Conservation (phyloP, 2,329 filamentous ascomycete species). For the Claviceps africana region DNA sequence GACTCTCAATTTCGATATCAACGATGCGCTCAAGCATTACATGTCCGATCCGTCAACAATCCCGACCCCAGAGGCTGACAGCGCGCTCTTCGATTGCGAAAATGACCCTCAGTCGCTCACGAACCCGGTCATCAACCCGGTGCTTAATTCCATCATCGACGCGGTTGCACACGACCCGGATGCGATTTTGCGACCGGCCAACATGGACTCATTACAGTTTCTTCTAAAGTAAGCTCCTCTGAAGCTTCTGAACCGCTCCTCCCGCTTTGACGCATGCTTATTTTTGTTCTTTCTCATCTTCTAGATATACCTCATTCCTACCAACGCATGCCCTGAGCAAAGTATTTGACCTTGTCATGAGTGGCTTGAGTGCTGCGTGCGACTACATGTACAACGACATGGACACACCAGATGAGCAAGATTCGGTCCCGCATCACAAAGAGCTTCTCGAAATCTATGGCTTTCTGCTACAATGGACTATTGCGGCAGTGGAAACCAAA, state of each 20-base stretch:
- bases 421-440: constrained; percentile 75
- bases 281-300: constrained; percentile 27
- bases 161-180: constrained; percentile 85
- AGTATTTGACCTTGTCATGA: constrained; percentile 80
- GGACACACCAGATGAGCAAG: constrained; percentile 76
- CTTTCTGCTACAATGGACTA: constrained; percentile 88
- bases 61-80: constrained; percentile 72
- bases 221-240: constrained; percentile 70
- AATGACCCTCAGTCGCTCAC: constrained; percentile 77
- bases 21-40: constrained; percentile 91
- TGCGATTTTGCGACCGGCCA: constrained; percentile 60
- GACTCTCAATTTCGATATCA: constrained; percentile 84
- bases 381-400: constrained; percentile 76
- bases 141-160: constrained; percentile 85
- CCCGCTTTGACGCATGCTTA: not conserved
- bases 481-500: constrained; percentile 87
- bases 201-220: constrained; percentile 90
- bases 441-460: constrained; percentile 85
- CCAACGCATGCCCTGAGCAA: constrained; percentile 78
- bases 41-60: constrained; percentile 82
- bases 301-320: constrained; percentile 68
- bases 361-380: constrained; percentile 70
- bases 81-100: constrained; percentile 78
- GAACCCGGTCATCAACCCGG: constrained; percentile 62
- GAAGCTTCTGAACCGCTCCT: not conserved